Base-by-base conservation (phyloP, 2,329 filamentous ascomycete species). In the Lomentospora prolificans region DNA sequence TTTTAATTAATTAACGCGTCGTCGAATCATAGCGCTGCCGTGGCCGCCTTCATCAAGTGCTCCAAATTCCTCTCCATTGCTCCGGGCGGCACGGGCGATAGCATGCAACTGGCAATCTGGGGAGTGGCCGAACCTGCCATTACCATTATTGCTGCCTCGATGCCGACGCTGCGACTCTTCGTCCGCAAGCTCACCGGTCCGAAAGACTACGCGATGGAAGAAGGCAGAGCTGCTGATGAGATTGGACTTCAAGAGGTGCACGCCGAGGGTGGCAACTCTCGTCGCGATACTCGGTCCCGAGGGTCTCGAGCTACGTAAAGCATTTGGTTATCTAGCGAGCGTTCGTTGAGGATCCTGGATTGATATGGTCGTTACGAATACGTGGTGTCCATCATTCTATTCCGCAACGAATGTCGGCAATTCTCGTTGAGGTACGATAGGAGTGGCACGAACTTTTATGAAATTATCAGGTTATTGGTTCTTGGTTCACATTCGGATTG, bases 21-120 rank as follows among this genome's bases (percentile, higher is more conserved):
- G n/a, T 27, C 10, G n/a, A n/a, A n/a, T n/a, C 53, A n/a, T 51
- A 70, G 68, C 25, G 67, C 66, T 7, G 67, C 65, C 1, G 60
- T 60, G 2, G 64, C 67, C 1, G 65, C 68, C 2, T 61, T 67
- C 14, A 61, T 67, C 50, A 68, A 67, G 55, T 65, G 64, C 19
- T 59, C 57, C 22, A 62, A 63, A 3, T 58, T 67, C 22, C 57
- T 59, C n/a, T 60, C 27, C 9, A 33, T 53, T 19, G 30, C 44
- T 3, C 44, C 44, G 4, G 44, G 44, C 17, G 22, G 44, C 22
- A 48, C 44, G 12, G 61, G 59, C 50, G 55, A 61, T 46, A 59
- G 60, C 8, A 53, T 58, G 4, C 56, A 60, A 10, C 59, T 62
- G 3, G 58, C 61, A 19, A 59, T 60, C 46, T 61, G 59, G 60